Conservation (phyloP, 2,329 filamentous ascomycete genomes). For the Dactylellina parvicollis region DNA sequence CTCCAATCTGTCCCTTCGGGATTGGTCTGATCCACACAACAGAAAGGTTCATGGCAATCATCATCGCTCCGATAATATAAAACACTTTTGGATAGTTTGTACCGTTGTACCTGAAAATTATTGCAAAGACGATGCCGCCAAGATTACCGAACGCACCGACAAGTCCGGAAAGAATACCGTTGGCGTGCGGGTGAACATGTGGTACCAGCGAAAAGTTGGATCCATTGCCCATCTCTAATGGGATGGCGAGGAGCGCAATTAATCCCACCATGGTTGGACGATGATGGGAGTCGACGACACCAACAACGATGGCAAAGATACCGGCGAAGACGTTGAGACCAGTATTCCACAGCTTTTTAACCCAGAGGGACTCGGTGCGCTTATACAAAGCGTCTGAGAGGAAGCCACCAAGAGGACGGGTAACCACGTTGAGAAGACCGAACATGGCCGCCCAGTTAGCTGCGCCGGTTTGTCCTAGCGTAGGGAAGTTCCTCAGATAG, state of each 20-base stretch:
- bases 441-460: slow-evolving; percentile 71
- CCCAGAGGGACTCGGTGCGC: slow-evolving; percentile 67
- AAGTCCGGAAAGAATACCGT: slow-evolving; percentile 78
- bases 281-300: slow-evolving; percentile 70
- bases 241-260: slow-evolving; percentile 79
- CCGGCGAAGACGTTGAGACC: slow-evolving; percentile 69
- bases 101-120: slow-evolving; percentile 80
- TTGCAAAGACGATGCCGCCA: slow-evolving; percentile 83
- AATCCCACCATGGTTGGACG: slow-evolving; percentile 78
- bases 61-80: slow-evolving; percentile 84
- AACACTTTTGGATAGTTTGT: slow-evolving; percentile 75
- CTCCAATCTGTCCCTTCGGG: slow-evolving; percentile 67
- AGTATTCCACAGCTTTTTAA: slow-evolving; percentile 72
- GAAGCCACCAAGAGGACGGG: slow-evolving; percentile 65
- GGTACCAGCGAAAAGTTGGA: slow-evolving; percentile 87
- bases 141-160: slow-evolving; percentile 84
- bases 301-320: slow-evolving; percentile 71
- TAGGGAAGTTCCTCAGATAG: slow-evolving; percentile 70
- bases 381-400: slow-evolving; percentile 69
- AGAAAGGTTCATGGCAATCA: slow-evolving; percentile 74
- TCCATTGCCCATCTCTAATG: slow-evolving; percentile 85
- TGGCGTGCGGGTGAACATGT: slow-evolving; percentile 83
- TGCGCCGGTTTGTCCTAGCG: slow-evolving; percentile 68
- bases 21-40: slow-evolving; percentile 72
- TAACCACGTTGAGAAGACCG: slow-evolving; percentile 66